Evolutionary conservation across 75 land plant species (phyloP).

Genomic region (Pseudotsuga menziesii): DNA sequence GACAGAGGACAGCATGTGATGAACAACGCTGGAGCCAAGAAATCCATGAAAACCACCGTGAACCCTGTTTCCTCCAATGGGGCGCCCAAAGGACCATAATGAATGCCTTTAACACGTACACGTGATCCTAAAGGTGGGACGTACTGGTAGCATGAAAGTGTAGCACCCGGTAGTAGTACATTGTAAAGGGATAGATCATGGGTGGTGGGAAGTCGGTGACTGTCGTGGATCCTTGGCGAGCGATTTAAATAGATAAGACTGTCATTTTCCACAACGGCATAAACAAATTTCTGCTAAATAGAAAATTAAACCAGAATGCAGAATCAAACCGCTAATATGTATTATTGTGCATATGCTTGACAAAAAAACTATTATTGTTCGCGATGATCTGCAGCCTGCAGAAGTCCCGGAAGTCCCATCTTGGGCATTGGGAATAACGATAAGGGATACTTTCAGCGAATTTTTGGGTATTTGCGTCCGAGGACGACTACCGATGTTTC

Average conservation of each 20-base stretch:
- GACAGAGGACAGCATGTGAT: no score
- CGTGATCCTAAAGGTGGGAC: constrained; percentile 4
- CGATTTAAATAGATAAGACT: not conserved
- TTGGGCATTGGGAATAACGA: constrained; percentile 3
- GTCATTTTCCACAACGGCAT: not conserved
- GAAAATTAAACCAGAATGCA: not conserved
- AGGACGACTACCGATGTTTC: not conserved
- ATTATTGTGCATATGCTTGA: not conserved
- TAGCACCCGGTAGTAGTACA: not conserved
- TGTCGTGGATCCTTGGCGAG: not conserved
- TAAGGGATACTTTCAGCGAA: not conserved
- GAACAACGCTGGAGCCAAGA: not conserved
- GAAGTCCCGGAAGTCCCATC: constrained; percentile 1
- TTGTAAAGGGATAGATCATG: not conserved
- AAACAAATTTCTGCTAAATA: not conserved
- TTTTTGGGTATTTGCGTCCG: not conserved
- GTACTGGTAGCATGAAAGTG: no score
- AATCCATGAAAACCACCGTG: constrained; percentile 1
- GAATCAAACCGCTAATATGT: not conserved
- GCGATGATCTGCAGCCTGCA: not conserved
- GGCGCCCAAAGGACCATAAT: not conserved
- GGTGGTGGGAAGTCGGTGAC: no score
- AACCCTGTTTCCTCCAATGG: not conserved
- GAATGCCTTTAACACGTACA: not conserved
- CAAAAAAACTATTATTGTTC: not conserved